Base-by-base conservation (phyloP, 2,329 filamentous ascomycete species). In the Pseudogymnoascus sp. region DNA sequence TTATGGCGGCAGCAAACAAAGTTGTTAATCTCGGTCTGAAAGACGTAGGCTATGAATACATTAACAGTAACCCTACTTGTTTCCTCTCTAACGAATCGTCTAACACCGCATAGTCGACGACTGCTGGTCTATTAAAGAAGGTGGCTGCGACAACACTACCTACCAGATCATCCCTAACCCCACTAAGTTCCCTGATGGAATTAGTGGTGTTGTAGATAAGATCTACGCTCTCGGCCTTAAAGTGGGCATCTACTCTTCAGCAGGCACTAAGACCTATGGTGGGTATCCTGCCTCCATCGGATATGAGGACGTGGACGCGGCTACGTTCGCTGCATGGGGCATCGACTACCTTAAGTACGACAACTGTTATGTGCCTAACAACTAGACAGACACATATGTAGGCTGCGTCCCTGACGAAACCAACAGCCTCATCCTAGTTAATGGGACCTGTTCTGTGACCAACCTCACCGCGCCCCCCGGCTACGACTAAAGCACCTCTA, bases 231-330 rank as follows among this genome's bases (percentile, higher is more conserved):
- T 84, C 65, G 83, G 83, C 1, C 68, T 88, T 45, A 88, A 88
- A 69, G 74, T 87, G 7, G 86, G 86, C 0, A 86, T 88, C 63
- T 88, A 88, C 68, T 81, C 81, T 67, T 81, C 80, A 70, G 81
- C 81, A 0, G 81, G 81, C 43, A 75, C 62, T 4, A 23, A 62
- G 25, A 69, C 68, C 2, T 69, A 66, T 31, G 64, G 41, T 16
- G 66, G 65, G 0, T 85, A 83, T 65, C 78, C 82, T 9, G 85
- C 79, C 0, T 83, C 79, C 61, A 69, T 85, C 9, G 84, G 81
- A 1, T 79, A 81, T 66, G 85, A 88, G 67, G 71, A 76, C 1
- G 71, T 83, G 14, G 86, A 88, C 70, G 85, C 84, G 1, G 71
- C 79, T 41, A 80, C 81, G 0, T 87, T 83, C 68, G 80, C 81